Evolutionary conservation across 306 rosid genomes (phyloP), one percentile per base, ranked within the genome.

Genomic region (Erythrophleum fordii): DNA sequence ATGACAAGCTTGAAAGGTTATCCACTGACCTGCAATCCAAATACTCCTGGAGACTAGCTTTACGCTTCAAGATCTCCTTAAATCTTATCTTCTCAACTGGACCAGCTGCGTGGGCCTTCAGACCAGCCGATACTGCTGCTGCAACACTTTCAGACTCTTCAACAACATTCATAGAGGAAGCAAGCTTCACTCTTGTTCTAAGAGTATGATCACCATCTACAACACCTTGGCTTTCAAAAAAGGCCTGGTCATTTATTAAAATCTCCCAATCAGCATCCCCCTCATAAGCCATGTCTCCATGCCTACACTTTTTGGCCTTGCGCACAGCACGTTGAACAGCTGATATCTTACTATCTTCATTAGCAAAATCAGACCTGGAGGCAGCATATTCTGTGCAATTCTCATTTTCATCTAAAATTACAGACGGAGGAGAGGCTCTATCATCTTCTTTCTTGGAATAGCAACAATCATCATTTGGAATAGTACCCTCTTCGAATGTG

Each of bases 271-370:
- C 97, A 83, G 90, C 94, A 89, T 95, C 98, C 83, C 97, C 98
- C 84, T 95, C 97, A 80, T 95, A 95, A 78, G 98, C 92, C 98
- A 95, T 95, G 86, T 95, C 98, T 52, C 91, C 93, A 82, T 90
- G 97, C 88, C 91, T 86, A 53, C 74, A 88, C 88, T 86, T 91
- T 83, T 88, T 95, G 56, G 82, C 52, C 84, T 60, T 92, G 59
- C 98, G 91, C 35, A 22, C 60, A 0, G 20, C 78, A 26, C 95
- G 94, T 28, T 84, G 90, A 65, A 23, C 72, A 72, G 77, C 81
- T 25, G 90, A 87, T 73, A 86, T 85, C 86, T 81, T 90, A 84
- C 60, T 69, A 58, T 84, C 91, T 76, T 80, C 84, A 79, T 69
- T 87, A 49, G 82, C 87, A 37, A 76, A 75, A 51, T 85, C 91